These are phyloP conservation scores for Metschnikowia anglica DNA, from an alignment of 805 yeast genomes.

Conservation along the genomic window DNA sequence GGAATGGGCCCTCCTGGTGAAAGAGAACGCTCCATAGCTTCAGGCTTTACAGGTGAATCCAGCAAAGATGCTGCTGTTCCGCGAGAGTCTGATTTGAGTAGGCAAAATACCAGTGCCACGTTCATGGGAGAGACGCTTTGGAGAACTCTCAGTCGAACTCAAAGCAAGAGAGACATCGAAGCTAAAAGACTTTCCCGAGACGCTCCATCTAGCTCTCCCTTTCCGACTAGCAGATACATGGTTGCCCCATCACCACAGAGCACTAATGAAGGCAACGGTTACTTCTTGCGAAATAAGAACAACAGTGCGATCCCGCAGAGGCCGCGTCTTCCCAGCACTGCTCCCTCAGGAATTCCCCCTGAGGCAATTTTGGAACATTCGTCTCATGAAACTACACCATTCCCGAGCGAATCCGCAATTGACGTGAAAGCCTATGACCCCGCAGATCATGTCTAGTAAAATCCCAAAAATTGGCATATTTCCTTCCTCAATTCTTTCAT, in stretches of 20 bases:
- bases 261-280: slow-evolving; percentile 2
- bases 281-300: slow-evolving; percentile 2
- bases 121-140: slow-evolving; percentile 17
- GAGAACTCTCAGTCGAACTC: slow-evolving; percentile 15
- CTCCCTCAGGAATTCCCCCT: slow-evolving; percentile 9
- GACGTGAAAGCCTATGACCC: slow-evolving; percentile 6
- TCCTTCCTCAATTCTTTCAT: background rate
- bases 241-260: background rate
- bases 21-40: slow-evolving; percentile 59
- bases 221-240: background rate
- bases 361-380: slow-evolving; percentile 10
- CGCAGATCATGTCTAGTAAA: slow-evolving; percentile 4
- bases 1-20: slow-evolving; percentile 71
- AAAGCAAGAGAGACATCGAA: slow-evolving; percentile 14
- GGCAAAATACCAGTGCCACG: slow-evolving; percentile 13
- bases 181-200: slow-evolving; percentile 6
- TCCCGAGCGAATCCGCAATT: background rate
- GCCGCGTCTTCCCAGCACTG: slow-evolving; percentile 4
- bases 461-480: background rate
- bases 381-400: slow-evolving; percentile 1
- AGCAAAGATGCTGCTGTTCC: slow-evolving; percentile 2
- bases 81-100: slow-evolving; percentile 1
- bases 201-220: background rate
- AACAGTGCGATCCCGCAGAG: background rate
- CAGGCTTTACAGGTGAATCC: slow-evolving; percentile 16